phyloP scores from a whole-genome alignment of 345 rosid genomes.

The Cardamine resedifolia region DNA sequence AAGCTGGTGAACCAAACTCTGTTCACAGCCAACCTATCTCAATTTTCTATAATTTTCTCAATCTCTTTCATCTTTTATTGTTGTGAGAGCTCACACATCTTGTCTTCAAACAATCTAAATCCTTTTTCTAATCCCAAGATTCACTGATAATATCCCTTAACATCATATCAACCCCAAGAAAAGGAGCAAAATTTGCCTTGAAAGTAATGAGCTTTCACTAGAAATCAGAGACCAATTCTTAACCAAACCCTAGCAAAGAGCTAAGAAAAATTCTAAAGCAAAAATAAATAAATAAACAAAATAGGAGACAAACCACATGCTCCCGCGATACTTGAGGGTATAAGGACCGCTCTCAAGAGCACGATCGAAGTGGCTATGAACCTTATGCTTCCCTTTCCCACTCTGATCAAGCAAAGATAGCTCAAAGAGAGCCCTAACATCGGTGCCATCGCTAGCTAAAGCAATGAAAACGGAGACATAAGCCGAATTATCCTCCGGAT shows the following conservation, averaged over 20 bases:
- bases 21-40: background rate
- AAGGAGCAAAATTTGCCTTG: too few relatives aligned
- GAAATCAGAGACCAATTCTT: background rate
- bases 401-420: slow-evolving; percentile 80
- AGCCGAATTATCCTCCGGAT: slow-evolving; percentile 74
- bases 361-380: slow-evolving; percentile 89
- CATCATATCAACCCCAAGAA: background rate
- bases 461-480: slow-evolving; percentile 92
- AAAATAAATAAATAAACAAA: too few relatives aligned
- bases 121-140: background rate
- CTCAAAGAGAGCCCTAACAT: slow-evolving; percentile 86
- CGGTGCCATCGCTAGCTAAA: slow-evolving; percentile 92
- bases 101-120: background rate
- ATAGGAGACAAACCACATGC: slow-evolving; percentile 70
- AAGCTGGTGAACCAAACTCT: background rate
- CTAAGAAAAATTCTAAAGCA: background rate
- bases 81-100: background rate
- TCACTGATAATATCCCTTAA: background rate
- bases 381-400: slow-evolving; percentile 83
- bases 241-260: slow-evolving; percentile 18
- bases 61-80: background rate
- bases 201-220: background rate
- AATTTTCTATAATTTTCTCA: background rate
- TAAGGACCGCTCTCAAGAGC: slow-evolving; percentile 92
- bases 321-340: slow-evolving; percentile 87